Base-by-base conservation (phyloP, 1,284 basidiomycete genomes). In the Cystobasidiaceae sp. region DNA sequence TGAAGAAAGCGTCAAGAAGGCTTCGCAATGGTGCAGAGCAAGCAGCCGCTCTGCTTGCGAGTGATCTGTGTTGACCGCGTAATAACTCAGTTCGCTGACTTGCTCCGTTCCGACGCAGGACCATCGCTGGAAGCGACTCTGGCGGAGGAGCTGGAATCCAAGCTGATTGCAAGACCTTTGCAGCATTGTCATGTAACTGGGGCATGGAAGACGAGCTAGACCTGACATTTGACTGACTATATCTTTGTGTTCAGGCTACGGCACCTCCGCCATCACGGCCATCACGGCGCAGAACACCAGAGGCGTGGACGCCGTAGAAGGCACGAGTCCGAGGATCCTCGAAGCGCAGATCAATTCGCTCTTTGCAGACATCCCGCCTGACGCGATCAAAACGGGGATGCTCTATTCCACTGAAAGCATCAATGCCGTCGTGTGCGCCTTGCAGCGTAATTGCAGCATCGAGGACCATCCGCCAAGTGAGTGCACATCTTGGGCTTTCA, bases 371-470 rank as follows among this genome's bases (percentile, higher is more conserved):
- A 83, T 91, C 30, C 77, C 84, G 0, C 80, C 92, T 15, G 79
- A 81, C 46, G 88, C 86, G 0, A 84, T 96, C 74, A 97, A 97
- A 78, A 90, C 90, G 0, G 93, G 93, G 15, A 96, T 96, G 92
- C 81, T 82, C n/a, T 82, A 83, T 34, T 76, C 76, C 44, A 72
- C 76, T 2, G 69, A 70, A 9, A 78, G 78, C 34, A 80, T 82
- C 54, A 32, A 54, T 0, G 72, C 76, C 4, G 68, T 82, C n/a
- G 76, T 76, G n/a, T 25, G 67, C 3, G 70, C 73, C 41, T 71
- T 79, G 43, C 48, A 68, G 17, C 15, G 64, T 0, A 52, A 72
- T 8, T 69, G 68, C 50, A 9, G n/a, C 1, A 30, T 37, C 23
- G 34, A 41, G 8, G n/a, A 25, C 17, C 39, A 13, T n/a, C 45